Conservation (phyloP, 2,329 filamentous ascomycete species). For the Cladosporium sp. region DNA sequence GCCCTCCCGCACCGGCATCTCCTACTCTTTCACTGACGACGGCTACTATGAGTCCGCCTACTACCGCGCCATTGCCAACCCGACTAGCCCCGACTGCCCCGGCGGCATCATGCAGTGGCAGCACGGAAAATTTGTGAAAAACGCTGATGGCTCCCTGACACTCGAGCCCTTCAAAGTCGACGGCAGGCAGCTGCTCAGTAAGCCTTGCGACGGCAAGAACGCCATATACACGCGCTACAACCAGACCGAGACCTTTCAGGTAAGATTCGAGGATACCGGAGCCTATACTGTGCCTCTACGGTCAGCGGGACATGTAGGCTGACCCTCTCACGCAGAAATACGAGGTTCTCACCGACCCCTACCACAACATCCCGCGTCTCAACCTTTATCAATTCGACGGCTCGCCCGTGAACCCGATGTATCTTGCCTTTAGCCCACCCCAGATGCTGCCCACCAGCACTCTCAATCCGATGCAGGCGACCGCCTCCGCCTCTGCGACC, state of each 20-base stretch:
- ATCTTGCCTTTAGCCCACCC: constrained; percentile 56
- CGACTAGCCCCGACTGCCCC: constrained; percentile 39
- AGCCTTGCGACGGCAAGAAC: constrained; percentile 53
- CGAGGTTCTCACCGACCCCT: constrained; percentile 49
- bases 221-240: constrained; percentile 61
- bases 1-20: constrained; percentile 60
- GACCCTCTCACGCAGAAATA: constrained; percentile 32
- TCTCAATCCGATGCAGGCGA: constrained; percentile 49
- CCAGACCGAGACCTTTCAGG: constrained; percentile 56
- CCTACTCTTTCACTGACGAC: constrained; percentile 65
- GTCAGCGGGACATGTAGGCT: background rate
- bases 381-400: constrained; percentile 61
- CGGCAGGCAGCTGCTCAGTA: constrained; percentile 60
- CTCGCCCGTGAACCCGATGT: constrained; percentile 61
- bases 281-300: background rate
- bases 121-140: constrained; percentile 57
- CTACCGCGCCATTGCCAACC: constrained; percentile 63
- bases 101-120: constrained; percentile 47
- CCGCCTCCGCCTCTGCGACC: constrained; percentile 28
- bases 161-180: constrained; percentile 59
- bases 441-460: constrained; percentile 65
- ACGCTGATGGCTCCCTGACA: constrained; percentile 51
- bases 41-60: constrained; percentile 64
- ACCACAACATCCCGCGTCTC: constrained; percentile 56
- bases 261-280: constrained; percentile 29